phyloP scores from a whole-genome alignment of 2,329 filamentous ascomycete genomes.

The Diplodia mutila region DNA sequence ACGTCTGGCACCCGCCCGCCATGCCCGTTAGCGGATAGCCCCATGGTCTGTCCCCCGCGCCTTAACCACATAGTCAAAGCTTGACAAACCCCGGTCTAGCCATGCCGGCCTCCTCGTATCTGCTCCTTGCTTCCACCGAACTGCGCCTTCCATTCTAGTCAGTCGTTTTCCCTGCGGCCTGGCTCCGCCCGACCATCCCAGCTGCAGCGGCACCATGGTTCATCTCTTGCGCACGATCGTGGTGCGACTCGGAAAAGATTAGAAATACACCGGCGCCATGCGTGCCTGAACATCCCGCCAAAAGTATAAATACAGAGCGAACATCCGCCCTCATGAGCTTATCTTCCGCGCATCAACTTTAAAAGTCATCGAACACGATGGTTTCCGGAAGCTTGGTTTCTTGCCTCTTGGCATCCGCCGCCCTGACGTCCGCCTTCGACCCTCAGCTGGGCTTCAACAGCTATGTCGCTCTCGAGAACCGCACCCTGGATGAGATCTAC shows the following conservation, averaged over 20 bases:
- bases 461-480: conserved; percentile 44
- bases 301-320: background rate
- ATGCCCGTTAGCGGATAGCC: background rate
- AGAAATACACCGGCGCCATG: background rate
- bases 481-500: conserved; percentile 56
- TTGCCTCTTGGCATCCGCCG: conserved; percentile 5
- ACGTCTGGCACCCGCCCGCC: background rate
- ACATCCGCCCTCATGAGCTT: background rate
- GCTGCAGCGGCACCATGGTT: too few relatives aligned
- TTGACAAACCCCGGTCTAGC: background rate
- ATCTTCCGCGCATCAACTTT: background rate
- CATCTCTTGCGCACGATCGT: background rate
- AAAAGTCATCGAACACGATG: conserved; percentile 6
- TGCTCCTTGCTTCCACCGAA: background rate
- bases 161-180: too few relatives aligned
- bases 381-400: background rate
- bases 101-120: background rate
- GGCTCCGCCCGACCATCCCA: too few relatives aligned
- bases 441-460: conserved; percentile 17
- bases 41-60: background rate
- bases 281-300: background rate
- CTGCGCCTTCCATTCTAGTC: background rate
- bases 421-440: conserved; percentile 16
- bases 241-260: background rate
- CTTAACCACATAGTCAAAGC: background rate